phyloP scores from a whole-genome alignment of 176 grass and related monocot genomes.

The Cenchrus purpureus region DNA sequence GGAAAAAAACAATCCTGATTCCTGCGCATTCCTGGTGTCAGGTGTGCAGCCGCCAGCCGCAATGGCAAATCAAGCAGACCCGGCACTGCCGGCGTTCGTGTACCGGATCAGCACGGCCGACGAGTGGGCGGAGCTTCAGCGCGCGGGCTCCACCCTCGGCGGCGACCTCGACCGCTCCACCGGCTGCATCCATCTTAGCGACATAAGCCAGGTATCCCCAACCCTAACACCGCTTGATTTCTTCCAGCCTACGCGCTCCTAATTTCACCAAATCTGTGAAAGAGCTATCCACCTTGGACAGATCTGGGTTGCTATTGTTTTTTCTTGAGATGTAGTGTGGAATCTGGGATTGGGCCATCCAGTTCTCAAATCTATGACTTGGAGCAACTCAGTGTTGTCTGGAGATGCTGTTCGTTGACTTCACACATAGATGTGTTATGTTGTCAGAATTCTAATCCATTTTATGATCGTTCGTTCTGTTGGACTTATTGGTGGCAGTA shows the following conservation, averaged over 20 bases:
- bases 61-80: conserved; percentile 10
- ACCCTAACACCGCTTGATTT: background rate
- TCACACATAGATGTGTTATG: background rate
- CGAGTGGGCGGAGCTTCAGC: conserved; percentile 68
- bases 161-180: conserved; percentile 67
- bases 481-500: background rate
- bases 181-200: conserved; percentile 78
- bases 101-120: conserved; percentile 62
- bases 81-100: conserved; percentile 47
- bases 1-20: too few relatives aligned
- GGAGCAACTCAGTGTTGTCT: background rate
- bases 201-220: conserved; percentile 58
- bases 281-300: background rate
- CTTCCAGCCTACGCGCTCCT: background rate
- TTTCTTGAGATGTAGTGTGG: background rate
- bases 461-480: background rate
- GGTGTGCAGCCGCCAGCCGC: background rate
- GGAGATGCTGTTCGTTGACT: background rate
- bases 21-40: background rate
- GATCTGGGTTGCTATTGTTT: background rate
- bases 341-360: background rate
- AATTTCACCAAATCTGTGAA: background rate
- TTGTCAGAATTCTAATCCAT: background rate
- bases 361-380: background rate
- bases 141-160: conserved; percentile 50